Conservation (phyloP, 495 filamentous ascomycete species). For the Cladorrhinum samala region DNA sequence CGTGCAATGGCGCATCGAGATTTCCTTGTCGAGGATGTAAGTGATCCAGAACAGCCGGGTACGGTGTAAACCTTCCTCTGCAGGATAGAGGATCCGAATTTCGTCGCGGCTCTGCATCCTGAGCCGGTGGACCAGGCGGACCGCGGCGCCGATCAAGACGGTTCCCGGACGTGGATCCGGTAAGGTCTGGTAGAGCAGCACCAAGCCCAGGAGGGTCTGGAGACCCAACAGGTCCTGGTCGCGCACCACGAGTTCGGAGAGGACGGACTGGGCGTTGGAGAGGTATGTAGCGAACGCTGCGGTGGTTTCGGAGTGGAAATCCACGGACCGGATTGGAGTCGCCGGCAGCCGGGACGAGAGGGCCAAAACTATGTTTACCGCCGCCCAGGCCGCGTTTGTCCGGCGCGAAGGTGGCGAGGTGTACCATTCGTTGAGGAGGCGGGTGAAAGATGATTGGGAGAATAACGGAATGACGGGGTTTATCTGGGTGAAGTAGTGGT, state of each 20-base stretch:
- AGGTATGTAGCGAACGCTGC: conserved; percentile 17
- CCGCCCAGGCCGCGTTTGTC: conserved; percentile 18
- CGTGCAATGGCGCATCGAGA: conserved; percentile 22
- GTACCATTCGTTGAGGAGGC: conserved; percentile 24
- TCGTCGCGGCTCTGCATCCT: conserved; percentile 19
- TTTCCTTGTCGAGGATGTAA: conserved; percentile 29
- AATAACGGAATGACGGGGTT: conserved; percentile 30
- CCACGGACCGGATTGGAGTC: conserved; percentile 9
- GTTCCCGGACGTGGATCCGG: conserved; percentile 26
- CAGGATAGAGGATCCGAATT: conserved; percentile 11
- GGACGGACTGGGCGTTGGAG: conserved; percentile 26
- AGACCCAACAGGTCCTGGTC: conserved; percentile 27
- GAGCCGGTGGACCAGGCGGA: conserved; percentile 24
- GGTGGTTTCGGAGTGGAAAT: conserved; percentile 14
- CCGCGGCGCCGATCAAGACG: conserved; percentile 27
- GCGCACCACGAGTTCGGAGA: conserved; percentile 25
- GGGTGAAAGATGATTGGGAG: conserved; percentile 21
- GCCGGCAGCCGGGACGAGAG: conserved; percentile 20
- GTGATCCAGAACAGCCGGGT: conserved; percentile 30
- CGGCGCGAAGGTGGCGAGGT: conserved; percentile 5
- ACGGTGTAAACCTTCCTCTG: conserved; percentile 22
- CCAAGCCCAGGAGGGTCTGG: conserved; percentile 27
- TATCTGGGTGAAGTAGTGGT: conserved; percentile 25
- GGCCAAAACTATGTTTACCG: conserved; percentile 28
- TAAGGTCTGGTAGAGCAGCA: conserved; percentile 22